A percentile compares a stretch with the other conserved stretches of the same genome.
These are phyloP conservation scores for Echeveria elegans DNA, from an alignment of 164 flowering plant genomes.

Conservation along the genomic window DNA sequence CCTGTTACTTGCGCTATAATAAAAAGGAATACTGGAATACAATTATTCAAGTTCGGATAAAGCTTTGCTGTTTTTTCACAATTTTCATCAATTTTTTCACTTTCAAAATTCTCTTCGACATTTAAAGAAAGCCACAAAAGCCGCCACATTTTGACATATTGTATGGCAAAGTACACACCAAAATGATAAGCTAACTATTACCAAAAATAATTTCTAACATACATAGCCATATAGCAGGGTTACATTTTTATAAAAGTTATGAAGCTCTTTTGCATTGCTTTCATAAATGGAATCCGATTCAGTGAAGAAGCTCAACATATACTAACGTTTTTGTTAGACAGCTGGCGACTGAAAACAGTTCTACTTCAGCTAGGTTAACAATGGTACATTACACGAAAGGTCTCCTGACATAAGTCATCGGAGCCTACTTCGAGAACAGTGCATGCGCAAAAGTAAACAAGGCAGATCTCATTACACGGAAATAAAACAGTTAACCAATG, in stretches of 20 bases:
- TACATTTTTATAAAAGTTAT: not conserved
- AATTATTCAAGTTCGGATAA: not conserved
- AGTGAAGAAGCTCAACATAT: not conserved
- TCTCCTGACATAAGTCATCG: not conserved
- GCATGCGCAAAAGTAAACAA: not conserved
- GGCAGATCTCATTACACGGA: not conserved
- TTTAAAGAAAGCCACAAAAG: not conserved
- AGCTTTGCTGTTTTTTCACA: not conserved
- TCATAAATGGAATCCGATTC: not conserved
- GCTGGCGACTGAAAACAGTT: not conserved
- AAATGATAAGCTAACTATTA: not conserved
- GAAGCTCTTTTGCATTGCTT: not conserved
- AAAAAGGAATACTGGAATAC: not conserved
- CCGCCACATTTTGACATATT: too few species aligned
- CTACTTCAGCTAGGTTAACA: not conserved
- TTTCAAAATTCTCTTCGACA: not conserved
- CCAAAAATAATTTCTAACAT: too few species aligned
- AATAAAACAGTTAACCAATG: too few species aligned
- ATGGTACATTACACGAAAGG: not conserved
- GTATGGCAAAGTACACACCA: not conserved
- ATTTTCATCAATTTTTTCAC: not conserved
- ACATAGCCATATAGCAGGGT: not conserved
- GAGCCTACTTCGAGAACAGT: not conserved
- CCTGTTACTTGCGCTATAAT: too few species aligned
- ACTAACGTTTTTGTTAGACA: not conserved